Conservation (phyloP, 805 yeast genomes). For the Ogataea pini region DNA sequence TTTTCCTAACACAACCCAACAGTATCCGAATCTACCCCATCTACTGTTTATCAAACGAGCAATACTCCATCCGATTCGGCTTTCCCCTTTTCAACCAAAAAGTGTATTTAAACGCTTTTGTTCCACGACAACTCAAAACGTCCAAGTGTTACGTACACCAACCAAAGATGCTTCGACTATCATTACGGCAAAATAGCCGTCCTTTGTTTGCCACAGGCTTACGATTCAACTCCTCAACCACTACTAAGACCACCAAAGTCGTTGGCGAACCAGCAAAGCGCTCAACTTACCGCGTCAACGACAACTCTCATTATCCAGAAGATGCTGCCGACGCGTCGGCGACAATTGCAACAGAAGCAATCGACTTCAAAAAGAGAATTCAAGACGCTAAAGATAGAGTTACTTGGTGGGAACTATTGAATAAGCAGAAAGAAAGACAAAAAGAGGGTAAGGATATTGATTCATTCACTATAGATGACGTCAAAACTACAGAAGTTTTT, state of each 20-base stretch:
- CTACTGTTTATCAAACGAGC: constrained; percentile 2
- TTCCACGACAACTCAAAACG: too few relatives aligned
- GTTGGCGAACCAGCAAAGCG: background rate
- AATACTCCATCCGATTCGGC: background rate
- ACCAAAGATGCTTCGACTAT: constrained; percentile 7
- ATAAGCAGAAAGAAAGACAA: constrained; percentile 67
- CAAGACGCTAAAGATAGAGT: constrained; percentile 43
- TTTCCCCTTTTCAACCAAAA: background rate
- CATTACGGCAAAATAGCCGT: background rate
- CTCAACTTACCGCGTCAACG: constrained; percentile 28
- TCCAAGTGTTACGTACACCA: too few relatives aligned
- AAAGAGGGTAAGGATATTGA: constrained; percentile 74
- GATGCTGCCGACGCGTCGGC: constrained; percentile 76
- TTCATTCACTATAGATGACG: constrained; percentile 69
- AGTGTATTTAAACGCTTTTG: too few relatives aligned
- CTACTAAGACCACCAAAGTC: background rate
- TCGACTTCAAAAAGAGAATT: constrained; percentile 49
- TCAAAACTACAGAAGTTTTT: constrained; percentile 65
- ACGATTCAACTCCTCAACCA: constrained; percentile 1
- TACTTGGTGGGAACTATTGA: constrained; percentile 86
- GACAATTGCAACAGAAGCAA: constrained; percentile 61
- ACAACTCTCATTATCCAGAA: constrained; percentile 42
- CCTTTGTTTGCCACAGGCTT: background rate
- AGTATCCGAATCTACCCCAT: constrained; percentile 6
- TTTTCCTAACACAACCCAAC: background rate